Base-by-base conservation (phyloP, 805 yeast species). In the Saccharomycopsis malanga region DNA sequence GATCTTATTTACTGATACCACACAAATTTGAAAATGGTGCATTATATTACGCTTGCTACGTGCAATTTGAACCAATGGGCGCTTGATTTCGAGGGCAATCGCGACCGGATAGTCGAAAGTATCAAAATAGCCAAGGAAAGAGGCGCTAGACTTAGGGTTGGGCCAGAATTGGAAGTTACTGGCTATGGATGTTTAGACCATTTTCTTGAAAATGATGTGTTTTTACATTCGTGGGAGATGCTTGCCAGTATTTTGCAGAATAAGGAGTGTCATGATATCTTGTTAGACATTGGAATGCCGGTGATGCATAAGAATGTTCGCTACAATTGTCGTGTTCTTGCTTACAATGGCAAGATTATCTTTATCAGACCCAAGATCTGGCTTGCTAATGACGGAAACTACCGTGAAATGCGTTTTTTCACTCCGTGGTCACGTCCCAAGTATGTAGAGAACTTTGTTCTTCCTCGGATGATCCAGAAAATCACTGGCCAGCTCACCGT, bases 21-120 rank as follows among this genome's bases (percentile, higher is more conserved):
- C 17, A 9, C 12, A 9, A n/a, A 6, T 5, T 18, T 12, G 6
- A 18, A 34, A 12, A 89, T 89, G 96, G 89, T 94, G 1, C 93
- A 87, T 46, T 73, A 83, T 48, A 80, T 89, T 41, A 91, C 97
- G 0, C 69, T 91, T 32, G 89, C 98, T 1, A 89, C 98, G 1
- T 91, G 98, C 66, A 87, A 89, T 58, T 72, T 93, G 54, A 93
- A 93, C 68, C 99, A 93, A 74, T 93, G 99, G 99, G 96, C 98
- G 0, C 71, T 93, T 46, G 99, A 93, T 63, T 93, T 87, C 63
- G 98, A 91, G 63, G 99, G 98, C 4, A 93, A 93, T 65, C 73
- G 96, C 45, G 96, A 89, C 60, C 72, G 99, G 48, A 91, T 93
- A 53, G 58, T 93, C 21, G 82, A 83, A 58, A 83, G 95, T 46